Base-by-base conservation (phyloP, 495 filamentous ascomycete genomes). In the Apiosordaria backusii region DNA sequence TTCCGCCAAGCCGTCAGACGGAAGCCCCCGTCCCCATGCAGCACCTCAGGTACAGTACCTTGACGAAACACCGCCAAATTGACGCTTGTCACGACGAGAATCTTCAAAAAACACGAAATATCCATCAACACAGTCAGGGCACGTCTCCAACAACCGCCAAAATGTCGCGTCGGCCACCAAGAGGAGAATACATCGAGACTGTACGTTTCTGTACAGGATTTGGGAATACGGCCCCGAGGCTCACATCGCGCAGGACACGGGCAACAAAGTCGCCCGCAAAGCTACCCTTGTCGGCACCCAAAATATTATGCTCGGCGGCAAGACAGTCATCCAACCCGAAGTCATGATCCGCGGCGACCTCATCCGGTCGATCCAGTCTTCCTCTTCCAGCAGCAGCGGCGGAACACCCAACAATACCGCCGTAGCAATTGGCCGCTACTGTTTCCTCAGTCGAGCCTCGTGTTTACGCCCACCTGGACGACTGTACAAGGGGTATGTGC, bases 151-250 rank as follows among this genome's bases (percentile, higher is more conserved):
- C 68, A 45, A 15, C 9, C 10, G 9, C 35, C 35, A 79, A 66
- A 16, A 93, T 93, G 90, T 90, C 90, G 62, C 86, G 88, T 60
- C 92, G 92, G 72, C 86, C 84, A 50, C 83, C 82, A 7, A 93
- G 92, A 74, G 90, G 91, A 73, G 93, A 97, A 78, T 97, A 97
- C 74, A 97, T 97, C 62, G 93, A 97, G 75, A 97, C 93, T n/a
- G 29, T 95, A 87, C 64, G 80, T 27, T 26, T 64, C 53, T 60
- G 57, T 25, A 4, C 15, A 3, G 26, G 9, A 4, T 10, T 6
- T 35, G 6, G 29, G 29, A 10, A 35, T 35, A 10, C 5, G 29
- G 29, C 5, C 5, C 10, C 29, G 5, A 35, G 29, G 10, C 29
- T 35, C 29, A 35, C 29, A 35, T 35, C 10, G 29, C 92, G 29